A percentile compares a stretch with the other conserved stretches of the same genome.
These are phyloP conservation scores for Prunus mira DNA, from an alignment of 306 rosid species.

Conservation along the genomic window DNA sequence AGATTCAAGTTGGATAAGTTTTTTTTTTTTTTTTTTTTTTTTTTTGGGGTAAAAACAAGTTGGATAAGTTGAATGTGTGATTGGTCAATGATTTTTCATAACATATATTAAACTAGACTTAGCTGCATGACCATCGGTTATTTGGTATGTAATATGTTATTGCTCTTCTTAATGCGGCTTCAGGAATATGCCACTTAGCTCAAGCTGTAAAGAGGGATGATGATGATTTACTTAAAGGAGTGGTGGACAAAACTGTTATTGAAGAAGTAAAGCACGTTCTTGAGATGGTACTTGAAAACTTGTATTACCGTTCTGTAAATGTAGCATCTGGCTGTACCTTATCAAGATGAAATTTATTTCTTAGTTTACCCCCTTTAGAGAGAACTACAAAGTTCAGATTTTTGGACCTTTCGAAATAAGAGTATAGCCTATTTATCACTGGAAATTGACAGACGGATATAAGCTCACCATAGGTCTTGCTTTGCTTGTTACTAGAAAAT, in stretches of 20 bases:
- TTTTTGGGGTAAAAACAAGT: no score
- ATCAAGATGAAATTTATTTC: not conserved
- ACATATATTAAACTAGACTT: not conserved
- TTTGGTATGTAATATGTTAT: slow-evolving; percentile 19
- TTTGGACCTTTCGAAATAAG: not conserved
- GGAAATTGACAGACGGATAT: not conserved
- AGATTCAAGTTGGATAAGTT: not conserved
- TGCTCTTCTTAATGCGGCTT: slow-evolving; percentile 28
- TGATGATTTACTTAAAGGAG: slow-evolving; percentile 59
- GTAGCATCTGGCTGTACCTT: slow-evolving; percentile 15
- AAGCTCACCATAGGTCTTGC: not conserved
- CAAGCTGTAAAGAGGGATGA: slow-evolving; percentile 76
- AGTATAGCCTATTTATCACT: not conserved
- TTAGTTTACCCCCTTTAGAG: no score
- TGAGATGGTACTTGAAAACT: slow-evolving; percentile 58
- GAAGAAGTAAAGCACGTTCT: slow-evolving; percentile 86
- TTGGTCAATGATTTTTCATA: not conserved
- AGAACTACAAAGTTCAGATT: not conserved
- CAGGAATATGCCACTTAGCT: slow-evolving; percentile 48
- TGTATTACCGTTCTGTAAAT: slow-evolving; percentile 11
- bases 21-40: no score
- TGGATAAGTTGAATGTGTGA: not conserved
- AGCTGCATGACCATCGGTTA: not conserved
- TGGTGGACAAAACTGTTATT: slow-evolving; percentile 55
- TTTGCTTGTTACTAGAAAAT: not conserved